Evolutionary conservation across 208 protist species (phyloP).

Genomic region (Crithidia bombi): DNA sequence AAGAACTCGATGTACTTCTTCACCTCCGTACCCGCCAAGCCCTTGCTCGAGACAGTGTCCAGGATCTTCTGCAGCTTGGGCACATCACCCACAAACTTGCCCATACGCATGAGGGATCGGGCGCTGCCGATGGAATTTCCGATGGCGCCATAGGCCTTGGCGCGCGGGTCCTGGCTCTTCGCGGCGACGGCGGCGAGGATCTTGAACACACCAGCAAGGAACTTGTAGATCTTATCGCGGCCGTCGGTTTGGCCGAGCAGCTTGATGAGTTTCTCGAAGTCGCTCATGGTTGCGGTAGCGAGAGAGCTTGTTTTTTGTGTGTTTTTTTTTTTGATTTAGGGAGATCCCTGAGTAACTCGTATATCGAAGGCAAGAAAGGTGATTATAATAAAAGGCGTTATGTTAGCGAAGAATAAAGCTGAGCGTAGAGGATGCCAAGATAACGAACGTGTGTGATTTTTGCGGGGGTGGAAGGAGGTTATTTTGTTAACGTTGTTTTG

Average conservation of each 20-base stretch:
- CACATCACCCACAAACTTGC: conserved; percentile 85
- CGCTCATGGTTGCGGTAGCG: conserved; percentile 51
- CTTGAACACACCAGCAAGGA: conserved; percentile 78
- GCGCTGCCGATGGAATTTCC: conserved; percentile 79
- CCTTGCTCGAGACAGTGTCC: conserved; percentile 39
- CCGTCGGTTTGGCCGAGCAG: conserved; percentile 90
- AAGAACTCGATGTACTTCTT: conserved; percentile 84
- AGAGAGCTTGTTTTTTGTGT: no score
- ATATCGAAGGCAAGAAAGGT: conserved; percentile 6
- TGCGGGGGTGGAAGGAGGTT: no score
- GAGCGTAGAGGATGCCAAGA: neutral
- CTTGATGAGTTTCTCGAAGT: conserved; percentile 82
- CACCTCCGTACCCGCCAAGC: conserved; percentile 48
- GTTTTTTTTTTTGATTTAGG: conserved; percentile 28
- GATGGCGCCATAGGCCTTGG: conserved; percentile 60
- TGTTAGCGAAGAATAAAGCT: conserved; percentile 7
- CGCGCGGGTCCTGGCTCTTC: conserved; percentile 43
- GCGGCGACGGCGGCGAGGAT: conserved; percentile 58
- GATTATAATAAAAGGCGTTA: neutral
- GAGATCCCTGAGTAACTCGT: conserved; percentile 4
- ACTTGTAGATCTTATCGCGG: conserved; percentile 94
- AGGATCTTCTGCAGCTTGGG: conserved; percentile 81
- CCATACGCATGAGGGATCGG: conserved; percentile 91
- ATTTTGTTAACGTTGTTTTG: neutral
- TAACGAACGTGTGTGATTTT: no score